phyloP scores from a whole-genome alignment of 75 land plant species.

The Sequoiadendron giganteum region DNA sequence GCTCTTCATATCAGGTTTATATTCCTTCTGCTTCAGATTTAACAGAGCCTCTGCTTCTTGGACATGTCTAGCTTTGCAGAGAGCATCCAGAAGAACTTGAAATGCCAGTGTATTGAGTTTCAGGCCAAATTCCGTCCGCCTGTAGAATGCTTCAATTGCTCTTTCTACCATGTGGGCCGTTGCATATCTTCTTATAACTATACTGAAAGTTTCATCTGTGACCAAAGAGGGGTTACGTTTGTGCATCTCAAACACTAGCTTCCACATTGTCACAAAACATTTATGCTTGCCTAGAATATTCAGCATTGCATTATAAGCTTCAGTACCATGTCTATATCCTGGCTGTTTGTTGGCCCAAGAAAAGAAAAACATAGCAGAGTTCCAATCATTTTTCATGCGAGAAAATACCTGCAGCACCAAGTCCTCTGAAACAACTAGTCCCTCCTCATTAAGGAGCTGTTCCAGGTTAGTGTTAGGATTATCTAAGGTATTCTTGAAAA shows the following conservation, averaged over 20 bases:
- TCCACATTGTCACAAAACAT: constrained; percentile 23
- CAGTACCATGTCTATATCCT: constrained; percentile 26
- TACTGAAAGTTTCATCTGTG: constrained; percentile 31
- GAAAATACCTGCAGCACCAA: constrained; percentile 37
- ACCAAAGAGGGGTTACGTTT: constrained; percentile 16
- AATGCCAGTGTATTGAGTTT: constrained; percentile 37
- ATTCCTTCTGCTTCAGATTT: constrained; percentile 26
- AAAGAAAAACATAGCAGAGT: constrained; percentile 42
- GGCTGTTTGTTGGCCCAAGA: constrained; percentile 24
- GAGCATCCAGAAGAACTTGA: constrained; percentile 48
- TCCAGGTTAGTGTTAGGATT: constrained; percentile 16
- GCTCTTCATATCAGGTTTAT: constrained; percentile 42
- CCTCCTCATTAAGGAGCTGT: constrained; percentile 16
- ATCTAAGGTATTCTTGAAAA: neutral
- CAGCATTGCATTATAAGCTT: constrained; percentile 46
- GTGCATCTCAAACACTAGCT: constrained; percentile 52
- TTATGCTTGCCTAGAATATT: constrained; percentile 43
- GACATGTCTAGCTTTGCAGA: constrained; percentile 63
- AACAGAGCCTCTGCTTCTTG: constrained; percentile 57
- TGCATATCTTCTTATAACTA: constrained; percentile 48
- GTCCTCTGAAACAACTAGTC: constrained; percentile 22
- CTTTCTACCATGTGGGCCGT: constrained; percentile 46
- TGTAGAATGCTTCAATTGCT: constrained; percentile 44
- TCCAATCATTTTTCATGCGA: constrained; percentile 43
- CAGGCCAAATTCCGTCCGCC: constrained; percentile 39